Evolutionary conservation across 1,139 yeast species (phyloP), one percentile per base, ranked within the genome.

Genomic region (Debaryomyces robertsiae): DNA sequence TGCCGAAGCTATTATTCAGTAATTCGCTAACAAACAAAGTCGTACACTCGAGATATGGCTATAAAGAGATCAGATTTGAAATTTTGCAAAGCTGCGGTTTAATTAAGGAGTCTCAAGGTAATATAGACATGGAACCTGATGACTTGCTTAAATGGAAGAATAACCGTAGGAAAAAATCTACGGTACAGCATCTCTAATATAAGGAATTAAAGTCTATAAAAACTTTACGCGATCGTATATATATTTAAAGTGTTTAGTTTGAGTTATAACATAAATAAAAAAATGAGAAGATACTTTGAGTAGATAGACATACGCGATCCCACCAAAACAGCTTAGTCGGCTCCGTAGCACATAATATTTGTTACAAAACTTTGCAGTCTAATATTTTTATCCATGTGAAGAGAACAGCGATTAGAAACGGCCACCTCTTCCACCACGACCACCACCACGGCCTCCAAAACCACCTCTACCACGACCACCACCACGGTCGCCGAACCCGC

Each of bases 401-500:
- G 22, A 19, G 22, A 5, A 19, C 22, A 19, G 7, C 5, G 30
- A 15, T 41, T 47, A 49, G 38, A 44, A 49, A 44, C 54, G 49
- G 22, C 50, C 57, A 36, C 80, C 77, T 44, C 73, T 53, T 45
- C 63, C 64, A 30, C 79, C 79, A 10, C 19, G 22, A 10, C 39
- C 36, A 25, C 74, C 73, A 40, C 65, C 60, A 25, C 65, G 56
- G 30, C 57, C 49, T 10, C 56, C 57, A 35, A 63, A 65, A 27
- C 61, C 40, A 38, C 58, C 62, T 39, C 66, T 63, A 34, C 75
- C 72, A 46, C 73, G 62, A 35, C 67, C 67, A 37, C 77, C 73
- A 32, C 67, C 65, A 38, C 79, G 73, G 45, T 78, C 75, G 10
- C 61, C 56, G 32, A 46, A 48, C 5, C 76, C 75, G 40, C 79